Conservation (phyloP, 2,329 filamentous ascomycete species). For the Cladosporium colombiae region DNA sequence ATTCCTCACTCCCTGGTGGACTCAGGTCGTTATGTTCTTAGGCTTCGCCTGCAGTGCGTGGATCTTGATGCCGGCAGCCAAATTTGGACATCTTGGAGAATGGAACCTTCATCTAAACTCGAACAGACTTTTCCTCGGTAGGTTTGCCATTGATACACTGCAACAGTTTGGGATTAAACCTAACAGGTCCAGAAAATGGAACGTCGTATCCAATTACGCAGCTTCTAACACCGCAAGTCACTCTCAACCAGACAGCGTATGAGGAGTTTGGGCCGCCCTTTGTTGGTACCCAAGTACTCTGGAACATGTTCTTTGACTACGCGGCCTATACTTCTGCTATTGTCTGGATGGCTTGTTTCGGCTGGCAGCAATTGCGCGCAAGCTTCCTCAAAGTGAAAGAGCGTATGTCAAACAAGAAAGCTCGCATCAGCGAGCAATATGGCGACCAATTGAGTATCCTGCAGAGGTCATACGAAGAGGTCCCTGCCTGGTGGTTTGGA, state of each 20-base stretch:
- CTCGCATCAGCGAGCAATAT: slow-evolving; percentile 56
- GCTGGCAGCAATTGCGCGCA: slow-evolving; percentile 49
- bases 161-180: too few relatives aligned
- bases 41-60: slow-evolving; percentile 46
- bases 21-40: slow-evolving; percentile 56
- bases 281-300: slow-evolving; percentile 59
- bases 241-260: slow-evolving; percentile 52
- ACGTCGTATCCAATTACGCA: slow-evolving; percentile 48
- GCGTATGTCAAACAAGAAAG: slow-evolving; percentile 26
- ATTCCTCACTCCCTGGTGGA: slow-evolving; percentile 59
- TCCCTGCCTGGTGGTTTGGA: slow-evolving; percentile 61
- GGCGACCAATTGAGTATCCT: slow-evolving; percentile 61
- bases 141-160: not conserved
- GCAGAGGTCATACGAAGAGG: slow-evolving; percentile 58
- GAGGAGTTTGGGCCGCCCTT: slow-evolving; percentile 57
- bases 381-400: slow-evolving; percentile 48
- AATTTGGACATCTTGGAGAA: slow-evolving; percentile 56
- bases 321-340: slow-evolving; percentile 60
- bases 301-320: slow-evolving; percentile 63
- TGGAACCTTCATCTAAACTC: slow-evolving; percentile 60
- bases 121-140: slow-evolving; percentile 46
- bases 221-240: slow-evolving; percentile 47
- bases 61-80: slow-evolving; percentile 60
- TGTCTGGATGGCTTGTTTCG: slow-evolving; percentile 61
- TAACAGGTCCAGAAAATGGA: slow-evolving; percentile 45